A percentile compares a stretch with the other conserved stretches of the same genome.
Conservation (phyloP, 352 stramenopile genomes). For the Phytopythium helicoides region DNA sequence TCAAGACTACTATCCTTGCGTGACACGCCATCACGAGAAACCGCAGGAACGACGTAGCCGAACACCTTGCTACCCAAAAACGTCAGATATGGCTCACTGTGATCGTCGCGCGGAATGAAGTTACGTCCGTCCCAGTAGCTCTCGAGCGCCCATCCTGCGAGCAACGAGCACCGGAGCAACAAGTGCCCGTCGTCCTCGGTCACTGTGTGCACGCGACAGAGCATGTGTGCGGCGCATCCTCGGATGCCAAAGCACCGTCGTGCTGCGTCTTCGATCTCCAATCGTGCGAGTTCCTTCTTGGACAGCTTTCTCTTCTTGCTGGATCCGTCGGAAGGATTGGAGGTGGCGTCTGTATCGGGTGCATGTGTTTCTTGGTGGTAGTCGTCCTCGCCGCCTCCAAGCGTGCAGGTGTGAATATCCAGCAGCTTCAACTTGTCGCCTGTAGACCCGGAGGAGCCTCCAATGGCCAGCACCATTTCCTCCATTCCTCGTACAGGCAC, state of each 20-base stretch:
- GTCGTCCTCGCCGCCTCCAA: conserved; percentile 23
- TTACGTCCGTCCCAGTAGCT: conserved; percentile 82
- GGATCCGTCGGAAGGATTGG: not conserved
- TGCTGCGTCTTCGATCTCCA: conserved; percentile 27
- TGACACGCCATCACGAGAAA: no score
- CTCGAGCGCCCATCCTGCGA: conserved; percentile 52
- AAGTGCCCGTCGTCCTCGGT: conserved; percentile 69
- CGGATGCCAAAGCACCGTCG: conserved; percentile 37
- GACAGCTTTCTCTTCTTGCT: conserved; percentile 58
- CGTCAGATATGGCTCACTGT: conserved; percentile 60
- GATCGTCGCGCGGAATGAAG: conserved; percentile 45
- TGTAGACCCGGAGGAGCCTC: conserved; percentile 45
- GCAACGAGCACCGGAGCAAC: conserved; percentile 62
- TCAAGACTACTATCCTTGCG: no score
- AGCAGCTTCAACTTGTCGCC: conserved; percentile 67
- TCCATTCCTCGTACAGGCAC: conserved; percentile 71
- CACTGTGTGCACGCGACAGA: conserved; percentile 66
- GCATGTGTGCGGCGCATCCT: conserved; percentile 59
- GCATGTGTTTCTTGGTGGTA: not conserved
- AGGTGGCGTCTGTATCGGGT: not conserved
- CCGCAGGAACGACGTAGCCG: conserved; percentile 49
- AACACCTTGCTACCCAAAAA: conserved; percentile 83
- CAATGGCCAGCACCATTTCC: conserved; percentile 74
- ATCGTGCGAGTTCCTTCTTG: conserved; percentile 46
- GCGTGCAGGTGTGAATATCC: conserved; percentile 38